phyloP scores from a whole-genome alignment of 352 stramenopile species.

The Phytopythium montanum region DNA sequence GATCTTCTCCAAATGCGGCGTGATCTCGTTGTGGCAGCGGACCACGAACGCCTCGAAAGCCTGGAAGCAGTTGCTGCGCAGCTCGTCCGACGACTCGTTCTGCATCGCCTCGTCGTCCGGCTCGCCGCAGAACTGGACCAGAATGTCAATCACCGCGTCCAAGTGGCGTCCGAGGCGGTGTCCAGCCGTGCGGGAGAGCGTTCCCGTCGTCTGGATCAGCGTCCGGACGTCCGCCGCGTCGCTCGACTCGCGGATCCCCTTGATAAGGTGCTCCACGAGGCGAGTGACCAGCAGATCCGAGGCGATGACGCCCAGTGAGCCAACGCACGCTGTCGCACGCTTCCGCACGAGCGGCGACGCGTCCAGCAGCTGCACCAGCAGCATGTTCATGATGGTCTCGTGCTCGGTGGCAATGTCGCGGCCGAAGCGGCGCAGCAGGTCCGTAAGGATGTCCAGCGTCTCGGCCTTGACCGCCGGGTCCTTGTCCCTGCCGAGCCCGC shows the following conservation, averaged over 20 bases:
- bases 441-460: slow-evolving; percentile 96
- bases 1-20: slow-evolving; percentile 93
- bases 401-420: slow-evolving; percentile 86
- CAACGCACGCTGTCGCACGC: slow-evolving; percentile 93
- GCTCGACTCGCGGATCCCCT: slow-evolving; percentile 81
- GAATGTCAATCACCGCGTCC: slow-evolving; percentile 94
- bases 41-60: slow-evolving; percentile 97
- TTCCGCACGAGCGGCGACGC: slow-evolving; percentile 92
- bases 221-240: slow-evolving; percentile 84
- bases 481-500: slow-evolving; percentile 57
- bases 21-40: slow-evolving; percentile 95
- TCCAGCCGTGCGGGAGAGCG: slow-evolving; percentile 94
- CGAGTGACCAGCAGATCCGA: slow-evolving; percentile 93
- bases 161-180: slow-evolving; percentile 95
- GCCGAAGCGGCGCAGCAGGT: slow-evolving; percentile 96
- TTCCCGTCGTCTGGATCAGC: slow-evolving; percentile 97
- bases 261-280: slow-evolving; percentile 91
- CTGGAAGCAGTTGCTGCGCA: slow-evolving; percentile 98
- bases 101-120: slow-evolving; percentile 91
- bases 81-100: slow-evolving; percentile 93
- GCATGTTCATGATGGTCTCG: slow-evolving; percentile 85
- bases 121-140: slow-evolving; percentile 94
- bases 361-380: slow-evolving; percentile 83
- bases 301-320: slow-evolving; percentile 94
- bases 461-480: slow-evolving; percentile 88